These are phyloP conservation scores for Aureobasidium namibiae DNA, from an alignment of 2,329 filamentous ascomycete species.

Conservation along the genomic window DNA sequence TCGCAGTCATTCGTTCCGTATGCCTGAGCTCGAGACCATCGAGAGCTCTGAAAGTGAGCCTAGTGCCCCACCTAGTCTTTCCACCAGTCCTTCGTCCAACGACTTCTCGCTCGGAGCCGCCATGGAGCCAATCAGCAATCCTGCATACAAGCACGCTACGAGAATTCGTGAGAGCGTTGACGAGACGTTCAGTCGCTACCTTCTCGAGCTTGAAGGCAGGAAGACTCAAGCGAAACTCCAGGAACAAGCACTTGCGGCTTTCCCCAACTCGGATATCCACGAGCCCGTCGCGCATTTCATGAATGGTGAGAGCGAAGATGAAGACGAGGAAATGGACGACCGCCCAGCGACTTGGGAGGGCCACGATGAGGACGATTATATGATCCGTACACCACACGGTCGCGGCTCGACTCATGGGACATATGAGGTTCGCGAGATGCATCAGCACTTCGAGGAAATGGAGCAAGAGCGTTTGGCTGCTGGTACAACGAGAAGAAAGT, in stretches of 20 bases:
- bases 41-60: constrained; percentile 46
- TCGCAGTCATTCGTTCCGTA: constrained; percentile 47
- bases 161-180: constrained; percentile 60
- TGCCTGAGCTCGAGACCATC: constrained; percentile 55
- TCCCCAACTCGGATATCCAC: constrained; percentile 61
- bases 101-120: constrained; percentile 39
- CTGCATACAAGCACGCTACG: constrained; percentile 44
- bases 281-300: constrained; percentile 66
- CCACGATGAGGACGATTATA: constrained; percentile 31
- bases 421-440: constrained; percentile 77
- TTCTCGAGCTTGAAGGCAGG: constrained; percentile 70
- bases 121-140: constrained; percentile 28
- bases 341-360: constrained; percentile 31
- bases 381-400: constrained; percentile 27
- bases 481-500: constrained; percentile 24
- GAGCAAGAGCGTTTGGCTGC: constrained; percentile 43
- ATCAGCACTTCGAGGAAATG: constrained; percentile 62
- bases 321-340: constrained; percentile 27
- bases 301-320: constrained; percentile 43
- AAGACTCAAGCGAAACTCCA: constrained; percentile 73
- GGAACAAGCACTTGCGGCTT: constrained; percentile 67
- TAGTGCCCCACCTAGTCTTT: constrained; percentile 16
- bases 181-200: constrained; percentile 64
- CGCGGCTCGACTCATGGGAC: constrained; percentile 56
- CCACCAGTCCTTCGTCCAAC: constrained; percentile 31